Percentiles rank a stretch among this genome's conserved stretches.
phyloP scores from a whole-genome alignment of 1,284 basidiomycete species.

The Naganishia sp. region DNA sequence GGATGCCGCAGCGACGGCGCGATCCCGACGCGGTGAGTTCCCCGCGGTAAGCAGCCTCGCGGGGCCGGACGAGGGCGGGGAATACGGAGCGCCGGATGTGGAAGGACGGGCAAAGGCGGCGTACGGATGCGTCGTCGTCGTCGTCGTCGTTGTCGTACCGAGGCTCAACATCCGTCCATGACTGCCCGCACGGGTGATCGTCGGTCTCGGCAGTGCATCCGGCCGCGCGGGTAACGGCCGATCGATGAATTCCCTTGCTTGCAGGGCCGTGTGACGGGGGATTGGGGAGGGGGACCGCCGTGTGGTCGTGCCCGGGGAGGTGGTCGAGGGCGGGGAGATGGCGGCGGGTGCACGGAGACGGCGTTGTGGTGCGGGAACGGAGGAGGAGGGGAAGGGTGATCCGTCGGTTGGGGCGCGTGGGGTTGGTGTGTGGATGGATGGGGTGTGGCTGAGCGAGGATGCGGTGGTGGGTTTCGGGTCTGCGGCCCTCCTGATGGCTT shows the following conservation, averaged over 20 bases:
- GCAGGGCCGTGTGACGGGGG: not conserved
- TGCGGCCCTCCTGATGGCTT: no score
- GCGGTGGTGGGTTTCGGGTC: no score
- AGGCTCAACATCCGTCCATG: not conserved
- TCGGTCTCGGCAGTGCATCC: not conserved
- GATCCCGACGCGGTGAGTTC: constrained; percentile 24
- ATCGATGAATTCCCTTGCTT: constrained; percentile 30
- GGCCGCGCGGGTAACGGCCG: constrained; percentile 34
- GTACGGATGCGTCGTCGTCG: not conserved
- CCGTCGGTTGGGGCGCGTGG: not conserved
- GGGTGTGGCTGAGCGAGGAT: no score
- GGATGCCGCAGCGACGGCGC: not conserved
- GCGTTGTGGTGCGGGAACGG: not conserved
- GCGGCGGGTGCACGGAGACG: not conserved
- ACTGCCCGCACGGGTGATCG: not conserved
- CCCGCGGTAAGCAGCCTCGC: constrained; percentile 21
- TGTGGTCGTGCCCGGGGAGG: not conserved
- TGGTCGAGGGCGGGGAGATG: not conserved
- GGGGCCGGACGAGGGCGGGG: no score
- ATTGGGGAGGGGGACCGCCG: constrained; percentile 1
- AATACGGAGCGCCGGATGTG: no score
- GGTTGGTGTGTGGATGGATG: no score
- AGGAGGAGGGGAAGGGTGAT: not conserved
- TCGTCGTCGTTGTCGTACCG: not conserved
- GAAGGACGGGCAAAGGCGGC: not conserved